Evolutionary conservation across 306 rosid species (phyloP).

Genomic region (Quercus gilva): DNA sequence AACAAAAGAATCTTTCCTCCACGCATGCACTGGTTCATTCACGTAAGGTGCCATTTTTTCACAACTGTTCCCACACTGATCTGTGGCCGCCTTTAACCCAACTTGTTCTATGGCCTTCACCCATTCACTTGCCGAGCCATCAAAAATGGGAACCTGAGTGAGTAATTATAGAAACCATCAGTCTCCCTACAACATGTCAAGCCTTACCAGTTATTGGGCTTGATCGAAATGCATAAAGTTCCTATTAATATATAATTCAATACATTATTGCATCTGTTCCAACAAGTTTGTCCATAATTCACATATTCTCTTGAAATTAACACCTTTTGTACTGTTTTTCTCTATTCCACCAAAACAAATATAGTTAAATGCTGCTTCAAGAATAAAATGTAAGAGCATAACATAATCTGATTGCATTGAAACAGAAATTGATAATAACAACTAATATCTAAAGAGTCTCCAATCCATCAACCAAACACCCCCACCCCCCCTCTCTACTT

Average conservation of each 20-base stretch:
- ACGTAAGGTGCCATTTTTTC: slow-evolving; percentile 69
- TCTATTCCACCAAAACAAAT: neutral
- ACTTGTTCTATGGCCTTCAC: slow-evolving; percentile 62
- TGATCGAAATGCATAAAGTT: neutral
- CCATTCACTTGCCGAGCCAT: slow-evolving; percentile 91
- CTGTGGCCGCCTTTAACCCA: slow-evolving; percentile 63
- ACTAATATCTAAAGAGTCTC: too few relatives aligned
- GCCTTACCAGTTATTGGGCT: neutral
- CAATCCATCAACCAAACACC: too few relatives aligned
- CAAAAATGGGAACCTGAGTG: slow-evolving; percentile 81
- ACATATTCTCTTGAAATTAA: neutral
- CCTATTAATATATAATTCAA: neutral
- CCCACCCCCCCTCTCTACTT: too few relatives aligned
- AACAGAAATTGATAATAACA: too few relatives aligned
- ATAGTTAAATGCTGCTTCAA: neutral
- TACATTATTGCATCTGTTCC: neutral
- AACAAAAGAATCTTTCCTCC: slow-evolving; percentile 71
- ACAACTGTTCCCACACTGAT: slow-evolving; percentile 43
- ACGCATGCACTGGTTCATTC: slow-evolving; percentile 58
- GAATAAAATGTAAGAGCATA: too few relatives aligned
- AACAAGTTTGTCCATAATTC: neutral
- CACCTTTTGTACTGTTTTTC: neutral
- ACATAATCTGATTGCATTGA: too few relatives aligned
- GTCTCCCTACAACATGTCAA: slow-evolving; percentile 11
- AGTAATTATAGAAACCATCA: slow-evolving; percentile 19